phyloP scores from a whole-genome alignment of 257 asterid genomes.

The Paraleonurus japonicus region DNA sequence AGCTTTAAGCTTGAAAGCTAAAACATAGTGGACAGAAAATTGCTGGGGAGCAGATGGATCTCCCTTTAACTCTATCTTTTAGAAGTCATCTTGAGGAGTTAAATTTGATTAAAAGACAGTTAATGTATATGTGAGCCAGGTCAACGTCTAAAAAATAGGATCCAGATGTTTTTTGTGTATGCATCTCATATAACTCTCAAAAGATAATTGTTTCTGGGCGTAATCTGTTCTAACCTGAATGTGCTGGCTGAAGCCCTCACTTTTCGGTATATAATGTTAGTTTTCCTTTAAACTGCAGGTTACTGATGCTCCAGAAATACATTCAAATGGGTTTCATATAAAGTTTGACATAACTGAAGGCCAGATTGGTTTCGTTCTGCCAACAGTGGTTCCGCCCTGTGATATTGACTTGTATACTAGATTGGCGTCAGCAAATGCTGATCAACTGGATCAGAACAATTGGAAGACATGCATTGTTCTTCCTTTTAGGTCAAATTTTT shows the following conservation, averaged over 20 bases:
- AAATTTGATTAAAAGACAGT: neutral
- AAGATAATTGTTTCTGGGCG: neutral
- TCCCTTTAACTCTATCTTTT: neutral
- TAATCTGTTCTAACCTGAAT: conserved; percentile 4
- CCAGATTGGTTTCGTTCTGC: conserved; percentile 96
- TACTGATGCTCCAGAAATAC: conserved; percentile 94
- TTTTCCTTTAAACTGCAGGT: conserved; percentile 47
- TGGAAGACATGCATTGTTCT: conserved; percentile 96
- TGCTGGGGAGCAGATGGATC: conserved; percentile 18
- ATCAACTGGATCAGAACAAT: conserved; percentile 31
- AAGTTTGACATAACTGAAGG: conserved; percentile 88
- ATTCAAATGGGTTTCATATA: conserved; percentile 89
- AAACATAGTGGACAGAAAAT: neutral
- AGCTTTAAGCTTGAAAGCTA: conserved; percentile 9
- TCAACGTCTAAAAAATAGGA: neutral
- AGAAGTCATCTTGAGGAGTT: conserved; percentile 6
- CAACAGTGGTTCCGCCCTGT: conserved; percentile 81
- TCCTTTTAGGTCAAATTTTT: conserved; percentile 66
- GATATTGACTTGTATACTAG: conserved; percentile 61
- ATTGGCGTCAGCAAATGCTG: conserved; percentile 51
- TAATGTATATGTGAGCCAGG: conserved; percentile 1
- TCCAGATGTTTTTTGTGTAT: conserved; percentile 4
- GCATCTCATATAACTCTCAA: neutral
- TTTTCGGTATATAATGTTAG: conserved; percentile 1
- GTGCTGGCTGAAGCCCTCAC: conserved; percentile 5